Evolutionary conservation across 768 basidiomycete species (phyloP).

Genomic region (Trichaptum fuscoviolaceum): DNA sequence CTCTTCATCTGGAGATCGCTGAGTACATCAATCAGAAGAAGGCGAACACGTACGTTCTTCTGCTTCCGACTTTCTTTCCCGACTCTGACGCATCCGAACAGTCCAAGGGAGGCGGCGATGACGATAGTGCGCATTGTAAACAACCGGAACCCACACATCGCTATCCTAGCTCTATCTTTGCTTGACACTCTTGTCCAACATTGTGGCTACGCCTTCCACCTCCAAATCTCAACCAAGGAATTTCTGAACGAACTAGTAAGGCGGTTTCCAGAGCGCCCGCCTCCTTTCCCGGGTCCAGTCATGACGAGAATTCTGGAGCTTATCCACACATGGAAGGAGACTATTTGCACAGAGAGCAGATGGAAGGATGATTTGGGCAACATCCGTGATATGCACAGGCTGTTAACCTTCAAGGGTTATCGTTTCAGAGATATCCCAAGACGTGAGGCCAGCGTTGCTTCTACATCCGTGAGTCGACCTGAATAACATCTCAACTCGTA

Average conservation of each 20-base stretch:
- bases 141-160: conserved; percentile 88
- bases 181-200: conserved; percentile 91
- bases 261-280: conserved; percentile 95
- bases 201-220: conserved; percentile 96
- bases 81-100: conserved; percentile 22
- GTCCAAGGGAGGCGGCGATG: conserved; percentile 91
- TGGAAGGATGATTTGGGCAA: conserved; percentile 97
- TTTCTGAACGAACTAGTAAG: conserved; percentile 98
- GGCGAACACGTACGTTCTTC: conserved; percentile 77
- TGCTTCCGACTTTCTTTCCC: not conserved
- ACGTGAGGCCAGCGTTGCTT: conserved; percentile 21
- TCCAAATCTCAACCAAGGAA: conserved; percentile 96
- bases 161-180: conserved; percentile 78
- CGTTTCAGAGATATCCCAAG: conserved; percentile 55
- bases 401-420: conserved; percentile 91
- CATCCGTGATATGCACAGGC: conserved; percentile 94
- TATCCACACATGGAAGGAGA: conserved; percentile 92
- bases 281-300: conserved; percentile 88
- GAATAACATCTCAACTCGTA: not conserved
- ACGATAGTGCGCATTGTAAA: conserved; percentile 79
- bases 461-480: conserved; percentile 37
- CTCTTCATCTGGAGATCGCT: conserved; percentile 87
- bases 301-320: conserved; percentile 93
- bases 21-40: conserved; percentile 93
- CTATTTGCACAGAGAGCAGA: conserved; percentile 80